Conservation (phyloP, 1,284 basidiomycete species). For the Moesziomyces parantarcticus region DNA sequence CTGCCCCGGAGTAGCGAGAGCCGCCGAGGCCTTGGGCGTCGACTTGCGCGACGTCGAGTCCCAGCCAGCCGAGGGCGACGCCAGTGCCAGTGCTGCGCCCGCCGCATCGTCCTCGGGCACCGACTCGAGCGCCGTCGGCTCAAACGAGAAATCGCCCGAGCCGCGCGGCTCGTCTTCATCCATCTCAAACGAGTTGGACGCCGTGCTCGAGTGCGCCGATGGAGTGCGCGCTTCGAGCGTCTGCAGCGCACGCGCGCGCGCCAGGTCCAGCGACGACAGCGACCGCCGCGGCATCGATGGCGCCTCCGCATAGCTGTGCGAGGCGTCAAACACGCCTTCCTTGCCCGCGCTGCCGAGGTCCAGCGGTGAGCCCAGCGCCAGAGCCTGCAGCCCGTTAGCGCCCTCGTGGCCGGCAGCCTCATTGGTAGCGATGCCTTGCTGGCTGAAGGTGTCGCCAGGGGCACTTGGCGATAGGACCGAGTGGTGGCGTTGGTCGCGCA, state of each 20-base stretch:
- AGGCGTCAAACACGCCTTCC: constrained; percentile 30
- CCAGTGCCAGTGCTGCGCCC: background rate
- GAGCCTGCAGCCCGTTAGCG: constrained; percentile 2
- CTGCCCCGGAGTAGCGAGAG: constrained; percentile 10
- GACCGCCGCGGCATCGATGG: constrained; percentile 20
- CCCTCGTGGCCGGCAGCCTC: constrained; percentile 1
- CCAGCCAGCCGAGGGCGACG: constrained; percentile 7
- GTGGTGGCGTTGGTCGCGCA: constrained; percentile 27
- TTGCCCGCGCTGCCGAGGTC: constrained; percentile 31
- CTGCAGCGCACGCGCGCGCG: constrained; percentile 34
- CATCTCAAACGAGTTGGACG: constrained; percentile 19
- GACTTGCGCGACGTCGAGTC: constrained; percentile 28
- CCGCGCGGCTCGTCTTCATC: constrained; percentile 17
- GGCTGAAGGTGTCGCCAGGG: background rate
- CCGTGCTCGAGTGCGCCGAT: constrained; percentile 9
- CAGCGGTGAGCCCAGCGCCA: constrained; percentile 38
- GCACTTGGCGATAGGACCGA: constrained; percentile 7
- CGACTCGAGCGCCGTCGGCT: constrained; percentile 35
- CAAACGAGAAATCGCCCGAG: constrained; percentile 44
- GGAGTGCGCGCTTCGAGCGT: constrained; percentile 21
- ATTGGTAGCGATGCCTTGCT: background rate
- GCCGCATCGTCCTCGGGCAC: constrained; percentile 31
- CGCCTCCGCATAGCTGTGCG: constrained; percentile 16
- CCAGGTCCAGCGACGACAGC: constrained; percentile 37
- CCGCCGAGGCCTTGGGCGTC: constrained; percentile 30